Evolutionary conservation across 2,329 filamentous ascomycete genomes (phyloP).

Genomic region (Colletotrichum sublineola): DNA sequence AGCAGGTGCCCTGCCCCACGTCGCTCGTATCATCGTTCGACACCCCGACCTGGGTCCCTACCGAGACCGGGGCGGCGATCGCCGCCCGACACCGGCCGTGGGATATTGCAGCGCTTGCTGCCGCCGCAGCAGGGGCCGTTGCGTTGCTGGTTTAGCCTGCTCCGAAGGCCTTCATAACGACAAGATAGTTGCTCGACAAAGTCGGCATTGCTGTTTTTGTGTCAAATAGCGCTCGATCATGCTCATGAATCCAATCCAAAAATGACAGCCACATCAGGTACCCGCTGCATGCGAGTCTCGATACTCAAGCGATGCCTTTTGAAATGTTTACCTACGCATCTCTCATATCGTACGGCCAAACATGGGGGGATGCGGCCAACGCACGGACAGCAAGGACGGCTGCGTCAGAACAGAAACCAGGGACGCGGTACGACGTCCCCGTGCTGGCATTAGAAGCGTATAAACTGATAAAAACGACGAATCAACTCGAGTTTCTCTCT

Average conservation of each 20-base stretch:
- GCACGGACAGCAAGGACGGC: neutral
- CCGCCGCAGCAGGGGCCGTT: neutral
- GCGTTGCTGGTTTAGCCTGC: neutral
- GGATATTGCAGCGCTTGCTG: neutral
- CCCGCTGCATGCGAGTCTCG: no score
- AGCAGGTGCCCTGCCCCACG: neutral
- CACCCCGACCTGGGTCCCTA: neutral
- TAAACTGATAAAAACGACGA: conserved; percentile 34
- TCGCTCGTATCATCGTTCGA: neutral
- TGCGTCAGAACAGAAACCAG: conserved; percentile 40
- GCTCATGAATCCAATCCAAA: neutral
- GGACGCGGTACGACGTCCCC: conserved; percentile 41
- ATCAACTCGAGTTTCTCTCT: conserved; percentile 22
- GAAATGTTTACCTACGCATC: neutral
- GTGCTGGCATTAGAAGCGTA: conserved; percentile 42
- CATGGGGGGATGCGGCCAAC: neutral
- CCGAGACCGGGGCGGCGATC: neutral
- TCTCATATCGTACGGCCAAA: neutral
- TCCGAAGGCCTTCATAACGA: neutral
- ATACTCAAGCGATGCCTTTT: neutral
- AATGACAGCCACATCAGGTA: neutral
- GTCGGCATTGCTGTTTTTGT: no score
- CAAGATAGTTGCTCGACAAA: neutral
- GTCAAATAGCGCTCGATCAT: neutral
- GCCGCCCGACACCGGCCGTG: neutral